phyloP scores from a whole-genome alignment of 805 yeast genomes.

The Babjeviella inositovora region DNA sequence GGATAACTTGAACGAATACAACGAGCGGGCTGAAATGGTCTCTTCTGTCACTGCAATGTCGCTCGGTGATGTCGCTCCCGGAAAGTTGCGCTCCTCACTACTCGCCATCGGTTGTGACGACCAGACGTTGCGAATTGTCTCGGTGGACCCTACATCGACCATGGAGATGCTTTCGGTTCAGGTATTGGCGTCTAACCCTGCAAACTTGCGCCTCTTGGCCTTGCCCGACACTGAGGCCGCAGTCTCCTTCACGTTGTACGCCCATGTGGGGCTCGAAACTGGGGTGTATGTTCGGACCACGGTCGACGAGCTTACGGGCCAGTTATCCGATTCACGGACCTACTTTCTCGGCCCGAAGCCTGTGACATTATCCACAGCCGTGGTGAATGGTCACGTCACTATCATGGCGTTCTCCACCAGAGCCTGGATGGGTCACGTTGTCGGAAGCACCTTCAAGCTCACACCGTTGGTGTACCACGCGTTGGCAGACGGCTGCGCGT shows the following conservation, averaged over 20 bases:
- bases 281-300: slow-evolving; percentile 63
- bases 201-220: slow-evolving; percentile 14
- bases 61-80: slow-evolving; percentile 29
- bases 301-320: slow-evolving; percentile 44
- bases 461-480: slow-evolving; percentile 25
- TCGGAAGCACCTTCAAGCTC: slow-evolving; percentile 16
- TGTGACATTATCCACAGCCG: slow-evolving; percentile 27
- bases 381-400: slow-evolving; percentile 11
- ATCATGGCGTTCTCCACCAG: slow-evolving; percentile 35
- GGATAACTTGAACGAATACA: slow-evolving; percentile 58
- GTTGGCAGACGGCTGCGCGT: slow-evolving; percentile 29
- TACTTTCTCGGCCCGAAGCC: slow-evolving; percentile 63
- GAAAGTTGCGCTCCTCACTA: slow-evolving; percentile 30
- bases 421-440: slow-evolving; percentile 36
- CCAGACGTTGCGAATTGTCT: slow-evolving; percentile 49
- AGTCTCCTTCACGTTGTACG: slow-evolving; percentile 12
- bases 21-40: slow-evolving; percentile 37
- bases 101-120: slow-evolving; percentile 65
- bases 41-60: slow-evolving; percentile 30
- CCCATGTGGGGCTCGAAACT: slow-evolving; percentile 72
- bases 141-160: slow-evolving; percentile 41
- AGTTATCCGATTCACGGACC: slow-evolving; percentile 43
- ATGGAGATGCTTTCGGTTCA: slow-evolving; percentile 51
- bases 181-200: slow-evolving; percentile 38
- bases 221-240: slow-evolving; percentile 8